Evolutionary conservation across 495 filamentous ascomycete species (phyloP).

Genomic region (Hyaloscypha variabilis): DNA sequence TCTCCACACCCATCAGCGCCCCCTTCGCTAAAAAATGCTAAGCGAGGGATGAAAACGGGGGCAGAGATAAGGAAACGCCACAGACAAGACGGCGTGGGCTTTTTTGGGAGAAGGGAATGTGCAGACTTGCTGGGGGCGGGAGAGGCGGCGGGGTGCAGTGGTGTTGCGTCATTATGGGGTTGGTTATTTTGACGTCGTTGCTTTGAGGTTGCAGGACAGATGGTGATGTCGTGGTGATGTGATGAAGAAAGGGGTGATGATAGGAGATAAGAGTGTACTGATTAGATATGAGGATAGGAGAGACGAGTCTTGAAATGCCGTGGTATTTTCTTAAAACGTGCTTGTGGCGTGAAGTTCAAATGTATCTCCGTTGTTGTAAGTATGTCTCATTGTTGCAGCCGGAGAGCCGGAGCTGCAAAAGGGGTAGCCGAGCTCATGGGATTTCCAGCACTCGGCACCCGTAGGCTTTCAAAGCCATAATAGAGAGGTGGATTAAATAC

Average conservation of each 20-base stretch:
- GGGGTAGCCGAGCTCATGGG: too few species aligned
- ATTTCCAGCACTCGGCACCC: too few species aligned
- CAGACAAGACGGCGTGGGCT: neutral
- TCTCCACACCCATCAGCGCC: neutral
- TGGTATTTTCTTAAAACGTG: too few species aligned
- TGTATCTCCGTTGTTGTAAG: too few species aligned
- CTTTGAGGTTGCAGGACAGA: neutral
- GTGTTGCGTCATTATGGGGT: neutral
- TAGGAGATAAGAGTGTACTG: neutral
- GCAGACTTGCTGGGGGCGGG: neutral
- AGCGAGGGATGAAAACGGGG: neutral
- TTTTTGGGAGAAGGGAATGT: neutral
- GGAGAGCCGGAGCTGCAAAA: too few species aligned
- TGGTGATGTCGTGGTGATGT: neutral
- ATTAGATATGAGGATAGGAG: neutral
- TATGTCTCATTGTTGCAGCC: too few species aligned
- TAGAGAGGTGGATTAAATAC: too few species aligned
- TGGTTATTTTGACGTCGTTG: slow-evolving; percentile 2
- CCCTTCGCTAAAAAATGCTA: neutral
- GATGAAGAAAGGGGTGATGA: neutral
- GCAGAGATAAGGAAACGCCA: neutral
- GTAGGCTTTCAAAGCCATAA: too few species aligned
- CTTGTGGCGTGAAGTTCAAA: too few species aligned
- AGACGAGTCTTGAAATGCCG: too few species aligned
- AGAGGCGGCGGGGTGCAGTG: neutral